phyloP scores from a whole-genome alignment of 2,329 filamentous ascomycete genomes.

The Aspergillus fijiensis region DNA sequence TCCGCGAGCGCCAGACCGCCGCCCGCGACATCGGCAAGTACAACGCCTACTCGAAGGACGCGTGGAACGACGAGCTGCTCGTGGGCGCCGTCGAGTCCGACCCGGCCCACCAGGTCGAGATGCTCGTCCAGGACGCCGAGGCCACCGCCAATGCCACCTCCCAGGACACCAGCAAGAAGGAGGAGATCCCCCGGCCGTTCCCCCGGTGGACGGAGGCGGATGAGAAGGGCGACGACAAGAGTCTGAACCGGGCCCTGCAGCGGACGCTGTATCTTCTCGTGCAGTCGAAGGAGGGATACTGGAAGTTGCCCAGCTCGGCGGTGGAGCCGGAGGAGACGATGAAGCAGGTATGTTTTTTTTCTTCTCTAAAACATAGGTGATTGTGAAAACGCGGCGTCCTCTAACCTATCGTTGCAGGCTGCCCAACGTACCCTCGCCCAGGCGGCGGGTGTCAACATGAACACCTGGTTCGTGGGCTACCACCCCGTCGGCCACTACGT shows the following conservation, averaged over 20 bases:
- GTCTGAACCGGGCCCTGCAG: conserved; percentile 76
- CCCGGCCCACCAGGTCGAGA: conserved; percentile 64
- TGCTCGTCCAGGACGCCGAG: conserved; percentile 73
- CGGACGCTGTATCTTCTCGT: conserved; percentile 87
- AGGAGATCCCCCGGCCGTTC: conserved; percentile 68
- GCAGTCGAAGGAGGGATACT: conserved; percentile 65
- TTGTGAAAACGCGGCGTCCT: background rate
- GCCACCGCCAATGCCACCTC: conserved; percentile 41
- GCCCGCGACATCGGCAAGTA: conserved; percentile 85
- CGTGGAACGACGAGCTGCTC: conserved; percentile 89
- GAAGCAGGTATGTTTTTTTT: conserved; percentile 67
- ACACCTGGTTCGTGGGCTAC: conserved; percentile 94
- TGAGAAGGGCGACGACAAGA: conserved; percentile 67
- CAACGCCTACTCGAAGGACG: conserved; percentile 68
- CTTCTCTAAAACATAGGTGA: background rate
- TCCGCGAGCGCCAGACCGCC: conserved; percentile 71
- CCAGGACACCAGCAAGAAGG: conserved; percentile 52
- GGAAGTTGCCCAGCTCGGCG: conserved; percentile 77
- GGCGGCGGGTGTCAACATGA: conserved; percentile 90
- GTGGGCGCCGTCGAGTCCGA: conserved; percentile 69
- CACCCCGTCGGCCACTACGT: conserved; percentile 81
- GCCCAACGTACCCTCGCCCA: conserved; percentile 75
- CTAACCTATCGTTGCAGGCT: conserved; percentile 55
- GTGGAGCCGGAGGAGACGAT: conserved; percentile 72
- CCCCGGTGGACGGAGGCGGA: conserved; percentile 77